These are phyloP conservation scores for Cucumis sativus DNA, from an alignment of 306 rosid species.

Conservation along the genomic window Cucumber_9930_V3 NC_026657.2:33546501-33547000, in stretches of 20 bases:
- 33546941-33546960: conserved; percentile 18
- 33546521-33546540: neutral
- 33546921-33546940: conserved; percentile 17
- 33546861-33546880: conserved; percentile 45
- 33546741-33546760: neutral
- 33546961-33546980: conserved; percentile 74
- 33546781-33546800: neutral
- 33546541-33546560: neutral
- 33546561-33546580: neutral
- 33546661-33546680: neutral
- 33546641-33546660: neutral
- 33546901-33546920: conserved; percentile 3
- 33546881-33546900: conserved; percentile 35
- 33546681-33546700: neutral
- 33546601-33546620: neutral
- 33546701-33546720: neutral
- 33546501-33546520: neutral
- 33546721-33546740: neutral
- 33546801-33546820: neutral
- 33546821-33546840: conserved; percentile 17
- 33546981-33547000: conserved; percentile 64
- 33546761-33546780: neutral
- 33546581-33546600: neutral
- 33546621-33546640: neutral
- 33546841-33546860: conserved; percentile 45